A percentile compares a stretch with the other conserved stretches of the same genome.
Conservation (phyloP, 1,284 basidiomycete genomes). For the Fomes fomentarius region DNA sequence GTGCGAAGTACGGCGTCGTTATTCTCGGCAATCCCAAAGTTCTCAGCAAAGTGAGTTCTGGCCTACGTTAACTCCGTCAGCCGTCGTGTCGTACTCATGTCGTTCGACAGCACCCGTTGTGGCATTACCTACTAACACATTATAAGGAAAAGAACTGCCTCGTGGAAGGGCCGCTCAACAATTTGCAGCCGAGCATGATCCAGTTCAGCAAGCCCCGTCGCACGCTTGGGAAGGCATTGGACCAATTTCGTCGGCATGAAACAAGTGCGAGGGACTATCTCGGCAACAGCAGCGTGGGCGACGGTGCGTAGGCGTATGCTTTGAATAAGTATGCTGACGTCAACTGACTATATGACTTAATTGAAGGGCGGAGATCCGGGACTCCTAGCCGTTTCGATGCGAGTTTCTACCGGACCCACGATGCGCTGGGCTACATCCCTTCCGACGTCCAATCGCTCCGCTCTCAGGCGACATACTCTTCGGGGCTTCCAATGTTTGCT, state of each 20-base stretch:
- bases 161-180: slow-evolving; percentile 96
- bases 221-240: slow-evolving; percentile 83
- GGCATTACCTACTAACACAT: slow-evolving; percentile 98
- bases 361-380: slow-evolving; percentile 64
- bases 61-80: slow-evolving; percentile 80
- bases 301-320: slow-evolving; percentile 44
- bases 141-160: slow-evolving; percentile 96
- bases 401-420: slow-evolving; percentile 94
- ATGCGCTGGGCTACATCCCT: slow-evolving; percentile 92
- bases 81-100: slow-evolving; percentile 68
- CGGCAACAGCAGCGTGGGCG: slow-evolving; percentile 44
- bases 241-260: slow-evolving; percentile 89
- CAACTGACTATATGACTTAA: slow-evolving; percentile 24
- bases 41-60: slow-evolving; percentile 85
- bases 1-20: slow-evolving; percentile 97
- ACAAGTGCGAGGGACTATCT: slow-evolving; percentile 80
- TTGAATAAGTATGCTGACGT: slow-evolving; percentile 22
- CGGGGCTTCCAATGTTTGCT: slow-evolving; percentile 85
- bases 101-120: slow-evolving; percentile 83
- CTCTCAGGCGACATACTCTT: slow-evolving; percentile 92
- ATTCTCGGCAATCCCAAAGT: slow-evolving; percentile 99
- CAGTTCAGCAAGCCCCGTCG: slow-evolving; percentile 97
- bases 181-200: slow-evolving; percentile 97
- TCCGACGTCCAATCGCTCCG: slow-evolving; percentile 93
- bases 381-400: slow-evolving; percentile 92